Evolutionary conservation across 2,329 filamentous ascomycete species (phyloP).

Genomic region (Coleophoma cylindrospora): DNA sequence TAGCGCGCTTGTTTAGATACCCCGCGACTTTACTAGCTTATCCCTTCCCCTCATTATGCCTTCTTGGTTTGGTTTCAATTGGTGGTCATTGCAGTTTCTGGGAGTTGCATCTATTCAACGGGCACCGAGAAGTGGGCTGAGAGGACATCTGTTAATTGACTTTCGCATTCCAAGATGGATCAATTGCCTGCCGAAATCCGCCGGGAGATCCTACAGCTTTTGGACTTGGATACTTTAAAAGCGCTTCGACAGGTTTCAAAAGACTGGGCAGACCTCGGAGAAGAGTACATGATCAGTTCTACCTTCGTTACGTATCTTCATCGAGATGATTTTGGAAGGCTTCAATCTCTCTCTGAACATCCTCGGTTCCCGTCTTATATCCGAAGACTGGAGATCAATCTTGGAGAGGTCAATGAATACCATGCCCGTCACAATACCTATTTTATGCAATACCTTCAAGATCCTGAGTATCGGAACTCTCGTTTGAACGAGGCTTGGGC

Average conservation of each 20-base stretch:
- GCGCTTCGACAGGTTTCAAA: constrained; percentile 14
- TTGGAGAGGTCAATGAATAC: constrained; percentile 23
- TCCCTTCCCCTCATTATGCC: too few relatives aligned
- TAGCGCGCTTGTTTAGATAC: too few relatives aligned
- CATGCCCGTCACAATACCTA: constrained; percentile 24
- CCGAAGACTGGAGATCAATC: constrained; percentile 13
- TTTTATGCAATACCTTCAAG: constrained; percentile 20
- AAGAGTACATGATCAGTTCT: constrained; percentile 18
- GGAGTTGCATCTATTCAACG: too few relatives aligned
- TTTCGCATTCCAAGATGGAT: constrained; percentile 12
- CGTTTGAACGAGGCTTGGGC: constrained; percentile 25
- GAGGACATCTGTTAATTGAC: too few relatives aligned
- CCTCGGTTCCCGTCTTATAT: constrained; percentile 16
- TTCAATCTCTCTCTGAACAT: constrained; percentile 15
- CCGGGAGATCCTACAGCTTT: constrained; percentile 11
- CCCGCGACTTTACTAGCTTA: too few relatives aligned
- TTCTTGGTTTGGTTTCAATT: too few relatives aligned
- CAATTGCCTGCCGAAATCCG: constrained; percentile 17
- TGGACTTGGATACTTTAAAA: constrained; percentile 11
- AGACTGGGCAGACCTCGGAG: constrained; percentile 15
- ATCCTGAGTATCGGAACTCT: constrained; percentile 19
- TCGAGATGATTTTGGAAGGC: constrained; percentile 16
- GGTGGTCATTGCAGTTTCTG: too few relatives aligned
- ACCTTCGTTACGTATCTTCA: constrained; percentile 14
- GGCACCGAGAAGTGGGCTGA: too few relatives aligned